Percentiles rank a stretch among this genome's conserved stretches.
These are phyloP conservation scores for Bipolaris sorokiniana DNA, from an alignment of 2,329 filamentous ascomycete genomes.

Conservation along the genomic window DNA sequence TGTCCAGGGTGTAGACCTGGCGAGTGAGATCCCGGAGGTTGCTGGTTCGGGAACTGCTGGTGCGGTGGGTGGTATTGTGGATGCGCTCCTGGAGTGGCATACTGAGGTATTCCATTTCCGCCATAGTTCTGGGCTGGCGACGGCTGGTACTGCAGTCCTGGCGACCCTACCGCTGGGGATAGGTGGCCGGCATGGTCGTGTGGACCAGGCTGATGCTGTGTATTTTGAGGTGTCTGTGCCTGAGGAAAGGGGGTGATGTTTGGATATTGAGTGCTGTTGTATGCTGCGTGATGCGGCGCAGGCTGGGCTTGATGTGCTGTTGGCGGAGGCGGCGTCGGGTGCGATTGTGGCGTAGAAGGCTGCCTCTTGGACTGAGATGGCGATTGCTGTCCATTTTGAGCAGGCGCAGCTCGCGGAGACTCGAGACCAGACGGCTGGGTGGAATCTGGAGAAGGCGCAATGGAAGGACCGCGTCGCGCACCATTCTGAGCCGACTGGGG, in stretches of 20 bases:
- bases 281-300: constrained; percentile 27
- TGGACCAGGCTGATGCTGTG: constrained; percentile 8
- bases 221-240: constrained; percentile 19
- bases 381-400: constrained; percentile 26
- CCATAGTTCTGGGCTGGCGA: constrained; percentile 34
- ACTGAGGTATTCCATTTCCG: constrained; percentile 34
- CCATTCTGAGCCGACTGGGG: constrained; percentile 19
- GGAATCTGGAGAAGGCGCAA: constrained; percentile 17
- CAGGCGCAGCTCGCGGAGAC: constrained; percentile 6
- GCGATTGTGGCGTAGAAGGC: constrained; percentile 27
- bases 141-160: constrained; percentile 43
- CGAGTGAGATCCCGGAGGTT: constrained; percentile 39
- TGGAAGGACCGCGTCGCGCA: constrained; percentile 11
- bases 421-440: background rate
- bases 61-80: constrained; percentile 41
- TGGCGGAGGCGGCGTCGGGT: constrained; percentile 23
- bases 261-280: constrained; percentile 41
- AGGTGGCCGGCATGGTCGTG: constrained; percentile 34
- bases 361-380: constrained; percentile 41
- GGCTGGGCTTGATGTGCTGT: constrained; percentile 26
- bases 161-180: constrained; percentile 43
- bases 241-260: constrained; percentile 49
- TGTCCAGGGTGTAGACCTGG: constrained; percentile 39
- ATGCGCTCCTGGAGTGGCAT: constrained; percentile 32
- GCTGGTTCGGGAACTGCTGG: constrained; percentile 35